Percentiles rank a stretch among this genome's conserved stretches.
Conservation (phyloP, 2,329 filamentous ascomycete species). For the Beauveria caledonica region DNA sequence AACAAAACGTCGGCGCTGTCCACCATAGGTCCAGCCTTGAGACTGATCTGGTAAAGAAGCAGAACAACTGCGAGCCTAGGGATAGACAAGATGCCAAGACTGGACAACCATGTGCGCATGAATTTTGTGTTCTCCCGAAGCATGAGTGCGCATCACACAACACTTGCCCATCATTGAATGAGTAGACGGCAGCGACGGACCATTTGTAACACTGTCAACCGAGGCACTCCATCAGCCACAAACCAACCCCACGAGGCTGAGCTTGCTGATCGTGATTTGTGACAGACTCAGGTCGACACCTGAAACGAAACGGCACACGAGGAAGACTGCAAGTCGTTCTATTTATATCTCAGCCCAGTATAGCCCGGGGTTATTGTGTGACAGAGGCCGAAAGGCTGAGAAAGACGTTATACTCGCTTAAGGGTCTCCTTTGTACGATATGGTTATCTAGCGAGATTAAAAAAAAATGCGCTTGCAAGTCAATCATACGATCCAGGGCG, state of each 20-base stretch:
- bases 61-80: background rate
- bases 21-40: no score
- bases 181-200: background rate
- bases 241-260: background rate
- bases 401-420: no score
- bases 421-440: no score
- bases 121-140: background rate
- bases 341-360: background rate
- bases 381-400: no score
- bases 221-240: background rate
- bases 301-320: constrained; percentile 7
- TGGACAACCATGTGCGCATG: background rate
- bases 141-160: no score
- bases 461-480: background rate
- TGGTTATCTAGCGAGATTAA: no score
- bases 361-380: background rate
- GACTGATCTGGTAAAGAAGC: no score
- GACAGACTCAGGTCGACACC: constrained; percentile 10
- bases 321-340: background rate
- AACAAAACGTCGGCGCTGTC: background rate
- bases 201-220: constrained; percentile 1
- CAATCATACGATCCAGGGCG: background rate
- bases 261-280: constrained; percentile 1
- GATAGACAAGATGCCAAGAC: background rate
- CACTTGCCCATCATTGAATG: background rate